Percentiles rank a stretch among this genome's conserved stretches.
phyloP scores from a whole-genome alignment of 2,329 filamentous ascomycete genomes.

The Hirsutella thompsonii region DNA sequence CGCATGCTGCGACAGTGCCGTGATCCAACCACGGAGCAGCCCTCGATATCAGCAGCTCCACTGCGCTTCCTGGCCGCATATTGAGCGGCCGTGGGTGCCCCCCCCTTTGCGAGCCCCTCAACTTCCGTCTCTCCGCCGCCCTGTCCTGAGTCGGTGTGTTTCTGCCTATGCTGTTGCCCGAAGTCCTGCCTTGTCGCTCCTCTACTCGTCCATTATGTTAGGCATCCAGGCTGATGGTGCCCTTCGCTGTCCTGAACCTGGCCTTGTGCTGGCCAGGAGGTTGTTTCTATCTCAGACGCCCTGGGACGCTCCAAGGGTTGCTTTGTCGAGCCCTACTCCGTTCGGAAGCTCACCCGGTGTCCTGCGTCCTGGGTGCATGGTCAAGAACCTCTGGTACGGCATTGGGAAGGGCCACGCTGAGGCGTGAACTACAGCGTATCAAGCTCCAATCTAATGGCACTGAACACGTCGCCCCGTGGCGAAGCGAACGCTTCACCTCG shows the following conservation, averaged over 20 bases:
- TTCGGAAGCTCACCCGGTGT: neutral
- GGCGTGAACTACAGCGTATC: no score
- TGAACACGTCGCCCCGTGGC: no score
- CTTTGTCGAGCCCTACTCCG: neutral
- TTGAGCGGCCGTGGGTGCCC: slow-evolving; percentile 14
- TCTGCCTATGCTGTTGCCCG: slow-evolving; percentile 5
- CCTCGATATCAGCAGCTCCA: slow-evolving; percentile 16
- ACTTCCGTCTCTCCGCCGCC: neutral
- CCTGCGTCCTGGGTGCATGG: neutral
- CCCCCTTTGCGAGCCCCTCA: neutral
- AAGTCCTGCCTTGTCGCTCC: slow-evolving; percentile 8
- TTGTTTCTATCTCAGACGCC: neutral
- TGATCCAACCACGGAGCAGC: slow-evolving; percentile 11
- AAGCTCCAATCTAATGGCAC: no score
- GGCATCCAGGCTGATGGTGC: slow-evolving; percentile 1
- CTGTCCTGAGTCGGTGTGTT: slow-evolving; percentile 23
- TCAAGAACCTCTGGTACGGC: neutral
- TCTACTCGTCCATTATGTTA: neutral
- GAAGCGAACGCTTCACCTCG: no score
- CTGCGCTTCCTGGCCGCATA: slow-evolving; percentile 22
- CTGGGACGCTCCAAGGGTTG: neutral
- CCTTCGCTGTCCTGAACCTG: neutral
- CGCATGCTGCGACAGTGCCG: slow-evolving; percentile 4
- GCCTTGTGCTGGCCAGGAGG: neutral
- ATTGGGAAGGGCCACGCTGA: no score